A percentile compares a stretch with the other conserved stretches of the same genome.
These are phyloP conservation scores for Phaeomoniella chlamydospora DNA, from an alignment of 2,329 filamentous ascomycete genomes.

Conservation along the genomic window DNA sequence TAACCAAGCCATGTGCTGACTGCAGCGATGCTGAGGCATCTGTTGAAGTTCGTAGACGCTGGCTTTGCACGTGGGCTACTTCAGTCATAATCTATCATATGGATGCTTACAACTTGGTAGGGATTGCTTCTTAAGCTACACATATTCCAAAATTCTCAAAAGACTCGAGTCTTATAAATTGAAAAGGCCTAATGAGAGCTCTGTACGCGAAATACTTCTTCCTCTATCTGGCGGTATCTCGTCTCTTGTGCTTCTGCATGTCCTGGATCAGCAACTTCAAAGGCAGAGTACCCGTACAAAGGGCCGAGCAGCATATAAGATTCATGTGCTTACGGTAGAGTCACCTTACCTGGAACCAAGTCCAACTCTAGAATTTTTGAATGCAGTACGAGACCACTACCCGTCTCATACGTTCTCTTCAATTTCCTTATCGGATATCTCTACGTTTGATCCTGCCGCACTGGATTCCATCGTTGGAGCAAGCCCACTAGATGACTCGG, in stretches of 20 bases:
- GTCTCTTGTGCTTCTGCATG: conserved; percentile 61
- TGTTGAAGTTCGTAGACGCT: conserved; percentile 42
- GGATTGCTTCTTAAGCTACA: conserved; percentile 63
- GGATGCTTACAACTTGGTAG: background rate
- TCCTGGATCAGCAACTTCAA: conserved; percentile 56
- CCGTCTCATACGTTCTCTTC: conserved; percentile 45
- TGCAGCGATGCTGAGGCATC: conserved; percentile 37
- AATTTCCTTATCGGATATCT: conserved; percentile 49
- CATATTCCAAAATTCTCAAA: conserved; percentile 66
- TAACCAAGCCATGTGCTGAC: conserved; percentile 33
- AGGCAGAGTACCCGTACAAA: conserved; percentile 48
- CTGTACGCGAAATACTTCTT: conserved; percentile 48
- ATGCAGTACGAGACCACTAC: conserved; percentile 9
- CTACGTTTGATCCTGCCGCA: conserved; percentile 23
- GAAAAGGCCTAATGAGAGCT: conserved; percentile 19
- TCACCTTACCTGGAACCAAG: conserved; percentile 27
- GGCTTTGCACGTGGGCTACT: conserved; percentile 35
- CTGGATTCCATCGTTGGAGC: conserved; percentile 1
- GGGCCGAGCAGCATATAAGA: conserved; percentile 51
- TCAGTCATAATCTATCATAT: background rate
- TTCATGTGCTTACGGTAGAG: conserved; percentile 33
- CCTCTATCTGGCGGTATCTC: conserved; percentile 74
- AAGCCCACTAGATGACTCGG: background rate
- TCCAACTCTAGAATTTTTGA: background rate
- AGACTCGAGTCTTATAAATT: conserved; percentile 55